These are phyloP conservation scores for Candida mesenterica DNA, from an alignment of 1,139 yeast genomes.

Conservation along the genomic window DNA sequence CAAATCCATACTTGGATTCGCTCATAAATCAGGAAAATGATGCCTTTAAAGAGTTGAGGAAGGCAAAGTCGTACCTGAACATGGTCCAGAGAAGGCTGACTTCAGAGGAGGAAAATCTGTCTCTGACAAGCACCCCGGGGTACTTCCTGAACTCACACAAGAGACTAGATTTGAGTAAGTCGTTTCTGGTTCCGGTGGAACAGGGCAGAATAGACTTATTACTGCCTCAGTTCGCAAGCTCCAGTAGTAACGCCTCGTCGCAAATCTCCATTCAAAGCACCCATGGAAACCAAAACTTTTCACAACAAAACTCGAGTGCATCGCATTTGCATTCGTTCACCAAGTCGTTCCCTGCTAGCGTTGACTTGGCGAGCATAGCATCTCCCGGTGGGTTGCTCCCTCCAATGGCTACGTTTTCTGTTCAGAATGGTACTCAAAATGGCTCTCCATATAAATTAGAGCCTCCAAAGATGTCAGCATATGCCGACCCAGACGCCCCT, in stretches of 20 bases:
- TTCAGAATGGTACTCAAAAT: not conserved
- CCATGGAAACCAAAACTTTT: constrained; percentile 5
- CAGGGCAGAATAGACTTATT: constrained; percentile 24
- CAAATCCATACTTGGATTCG: constrained; percentile 24
- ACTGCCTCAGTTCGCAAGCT: constrained; percentile 24
- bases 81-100: constrained; percentile 6
- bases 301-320: not conserved
- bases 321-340: constrained; percentile 17
- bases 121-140: constrained; percentile 6
- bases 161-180: constrained; percentile 10
- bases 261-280: not conserved
- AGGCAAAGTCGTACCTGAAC: constrained; percentile 33
- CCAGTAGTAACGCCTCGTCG: not conserved
- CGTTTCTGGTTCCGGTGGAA: constrained; percentile 17
- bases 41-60: constrained; percentile 41
- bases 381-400: constrained; percentile 30
- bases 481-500: constrained; percentile 8
- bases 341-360: constrained; percentile 39
- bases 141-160: constrained; percentile 5
- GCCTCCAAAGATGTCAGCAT: constrained; percentile 1
- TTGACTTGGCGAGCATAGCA: constrained; percentile 34
- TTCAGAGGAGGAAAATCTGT: constrained; percentile 7
- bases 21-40: constrained; percentile 44
- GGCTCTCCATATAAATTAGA: constrained; percentile 8
- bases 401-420: constrained; percentile 38